Conservation (phyloP, 805 yeast genomes). For the Myxozyma sirexii region DNA sequence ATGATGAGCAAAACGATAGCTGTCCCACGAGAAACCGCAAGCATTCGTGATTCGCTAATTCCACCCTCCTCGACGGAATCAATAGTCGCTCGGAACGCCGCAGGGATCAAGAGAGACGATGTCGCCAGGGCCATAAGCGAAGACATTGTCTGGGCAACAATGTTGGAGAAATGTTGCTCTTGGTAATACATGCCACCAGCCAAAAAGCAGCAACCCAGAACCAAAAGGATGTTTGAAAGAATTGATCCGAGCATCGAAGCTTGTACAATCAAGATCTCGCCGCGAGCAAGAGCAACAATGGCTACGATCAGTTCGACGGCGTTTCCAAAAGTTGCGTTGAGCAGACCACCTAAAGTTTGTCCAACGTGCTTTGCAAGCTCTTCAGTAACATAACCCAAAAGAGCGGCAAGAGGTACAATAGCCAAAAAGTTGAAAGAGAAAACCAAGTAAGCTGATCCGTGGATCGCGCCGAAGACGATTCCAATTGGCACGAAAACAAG, state of each 20-base stretch:
- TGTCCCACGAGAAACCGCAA: constrained; percentile 82
- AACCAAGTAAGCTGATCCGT: constrained; percentile 56
- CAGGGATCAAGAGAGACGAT: constrained; percentile 87
- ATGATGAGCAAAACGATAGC: constrained; percentile 74
- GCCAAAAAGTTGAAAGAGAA: constrained; percentile 83
- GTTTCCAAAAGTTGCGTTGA: constrained; percentile 96
- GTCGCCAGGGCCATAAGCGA: constrained; percentile 90
- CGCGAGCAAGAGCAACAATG: constrained; percentile 79
- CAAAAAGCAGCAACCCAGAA: constrained; percentile 91
- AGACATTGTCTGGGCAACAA: constrained; percentile 98
- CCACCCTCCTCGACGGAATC: constrained; percentile 53
- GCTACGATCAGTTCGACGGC: constrained; percentile 97
- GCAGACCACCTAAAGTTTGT: constrained; percentile 87
- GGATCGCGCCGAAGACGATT: constrained; percentile 64
- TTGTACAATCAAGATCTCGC: constrained; percentile 92
- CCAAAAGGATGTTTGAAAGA: constrained; percentile 82
- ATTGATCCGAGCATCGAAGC: constrained; percentile 97
- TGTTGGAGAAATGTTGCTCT: constrained; percentile 88
- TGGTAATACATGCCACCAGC: constrained; percentile 88
- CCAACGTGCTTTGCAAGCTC: constrained; percentile 87
- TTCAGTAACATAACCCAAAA: constrained; percentile 91
- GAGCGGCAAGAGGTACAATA: constrained; percentile 88
- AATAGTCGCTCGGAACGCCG: constrained; percentile 84
- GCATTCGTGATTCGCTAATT: constrained; percentile 51
- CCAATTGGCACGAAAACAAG: constrained; percentile 90